Percentiles rank a stretch among this genome's conserved stretches.
Evolutionary conservation across 2,329 filamentous ascomycete genomes (phyloP).

Genomic region (Penicillium sp.): DNA sequence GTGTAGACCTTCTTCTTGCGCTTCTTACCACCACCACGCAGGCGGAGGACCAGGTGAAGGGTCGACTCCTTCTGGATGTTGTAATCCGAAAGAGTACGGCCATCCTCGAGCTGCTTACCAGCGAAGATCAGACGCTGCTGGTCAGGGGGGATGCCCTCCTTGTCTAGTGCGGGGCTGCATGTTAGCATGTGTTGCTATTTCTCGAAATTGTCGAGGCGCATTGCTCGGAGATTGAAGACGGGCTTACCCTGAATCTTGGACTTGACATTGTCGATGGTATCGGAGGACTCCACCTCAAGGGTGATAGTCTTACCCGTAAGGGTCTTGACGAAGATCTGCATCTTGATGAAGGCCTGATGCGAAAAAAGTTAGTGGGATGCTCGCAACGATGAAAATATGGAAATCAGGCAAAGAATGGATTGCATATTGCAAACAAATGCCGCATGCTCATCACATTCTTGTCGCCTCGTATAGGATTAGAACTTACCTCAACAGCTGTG

Average conservation of each 20-base stretch:
- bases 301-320: conserved; percentile 99
- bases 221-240: background rate
- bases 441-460: conserved; percentile 8
- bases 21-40: conserved; percentile 99
- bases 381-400: background rate
- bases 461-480: background rate
- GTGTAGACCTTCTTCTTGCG: conserved; percentile 99
- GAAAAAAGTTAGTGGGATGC: conserved; percentile 18
- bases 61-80: conserved; percentile 99
- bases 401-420: background rate
- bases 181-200: background rate
- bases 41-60: conserved; percentile 94
- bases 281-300: conserved; percentile 99
- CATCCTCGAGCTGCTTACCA: conserved; percentile 99
- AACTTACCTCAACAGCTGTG: conserved; percentile 59
- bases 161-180: conserved; percentile 60
- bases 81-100: conserved; percentile 98
- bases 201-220: background rate
- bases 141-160: conserved; percentile 99
- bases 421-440: background rate
- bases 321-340: conserved; percentile 61
- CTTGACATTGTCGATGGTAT: conserved; percentile 99
- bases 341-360: conserved; percentile 47
- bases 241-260: conserved; percentile 74
- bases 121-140: conserved; percentile 99